Base-by-base conservation (phyloP, 805 yeast genomes). In the Candida tammaniensis region DNA sequence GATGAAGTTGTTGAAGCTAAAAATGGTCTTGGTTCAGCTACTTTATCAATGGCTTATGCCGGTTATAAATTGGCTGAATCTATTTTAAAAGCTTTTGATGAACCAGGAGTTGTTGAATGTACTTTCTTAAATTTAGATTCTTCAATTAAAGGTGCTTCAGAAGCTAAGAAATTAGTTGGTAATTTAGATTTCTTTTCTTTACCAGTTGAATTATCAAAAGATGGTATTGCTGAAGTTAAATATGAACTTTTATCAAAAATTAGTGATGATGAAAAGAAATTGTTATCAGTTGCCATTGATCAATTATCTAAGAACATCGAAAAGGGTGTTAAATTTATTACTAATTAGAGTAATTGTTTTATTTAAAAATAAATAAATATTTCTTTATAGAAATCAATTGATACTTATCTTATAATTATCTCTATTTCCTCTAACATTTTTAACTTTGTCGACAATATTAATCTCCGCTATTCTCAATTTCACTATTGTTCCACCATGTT, bases 1-100 rank as follows among this genome's bases (percentile, higher is more conserved):
- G 93, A 83, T 59, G 93, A 83, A 68, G 88, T 83, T 48, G 91
- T 84, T 50, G 78, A 82, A 64, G 91, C 91, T 47, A 84, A 84
- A 65, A 73, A 79, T 49, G 91, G 93, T 59, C 80, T 83, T 38
- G 93, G 93, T 42, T 82, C 89, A 22, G 91, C 91, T 36, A 84
- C 93, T 30, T 68, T 84, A 52, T 83, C 91, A 20, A 84, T 84
- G 93, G 91, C 91, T 39, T 82, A 80, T 54, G 89, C 91, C 29
- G 91, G 89, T 53, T 84, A 80, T 57, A 76, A 79, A 57, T 77
- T 84, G 49, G 82, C 87, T 33, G 77, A 76, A 52, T 69, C 82
- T 33, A 76, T 84, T 38, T 68, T 84, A 59, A 67, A 72, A 59
- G 74, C 80, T 67, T 59, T 69, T 62, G 65, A 64, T n/a, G 54